Conservation (phyloP, 305 asterid genomes). For the Ilex paraguariensis region DNA sequence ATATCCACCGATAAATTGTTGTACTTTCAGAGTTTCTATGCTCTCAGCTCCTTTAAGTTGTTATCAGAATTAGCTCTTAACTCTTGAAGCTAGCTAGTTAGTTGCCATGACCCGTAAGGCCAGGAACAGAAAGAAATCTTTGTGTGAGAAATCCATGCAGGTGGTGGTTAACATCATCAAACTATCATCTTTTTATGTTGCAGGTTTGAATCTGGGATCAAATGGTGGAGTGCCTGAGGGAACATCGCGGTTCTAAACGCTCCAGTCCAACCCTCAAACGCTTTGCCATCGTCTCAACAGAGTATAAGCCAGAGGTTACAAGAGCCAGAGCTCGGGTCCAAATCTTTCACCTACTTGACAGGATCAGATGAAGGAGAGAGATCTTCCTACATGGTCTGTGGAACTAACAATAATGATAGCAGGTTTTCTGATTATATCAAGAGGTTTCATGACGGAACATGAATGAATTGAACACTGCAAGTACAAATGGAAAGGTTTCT, state of each 20-base stretch:
- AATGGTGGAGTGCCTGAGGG: background rate
- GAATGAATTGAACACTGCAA: slow-evolving; percentile 3
- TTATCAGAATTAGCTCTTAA: too few relatives aligned
- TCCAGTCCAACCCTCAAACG: slow-evolving; percentile 5
- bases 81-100: too few relatives aligned
- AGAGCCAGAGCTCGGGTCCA: slow-evolving; percentile 4
- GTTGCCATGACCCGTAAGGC: slow-evolving; percentile 12
- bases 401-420: slow-evolving; percentile 7
- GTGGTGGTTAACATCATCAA: slow-evolving; percentile 21
- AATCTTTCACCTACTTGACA: slow-evolving; percentile 12
- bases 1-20: background rate
- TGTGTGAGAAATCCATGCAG: slow-evolving; percentile 31
- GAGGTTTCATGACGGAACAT: slow-evolving; percentile 14
- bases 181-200: slow-evolving; percentile 27
- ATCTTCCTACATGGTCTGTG: background rate
- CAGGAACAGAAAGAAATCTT: slow-evolving; percentile 9
- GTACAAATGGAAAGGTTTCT: slow-evolving; percentile 8
- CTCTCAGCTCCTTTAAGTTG: too few relatives aligned
- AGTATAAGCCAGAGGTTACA: slow-evolving; percentile 10
- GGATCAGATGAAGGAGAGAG: slow-evolving; percentile 10
- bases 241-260: background rate
- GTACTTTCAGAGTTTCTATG: background rate
- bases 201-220: slow-evolving; percentile 7
- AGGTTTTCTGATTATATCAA: slow-evolving; percentile 20
- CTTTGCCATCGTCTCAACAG: slow-evolving; percentile 8